Conservation (phyloP, 345 rosid species). For the Gossypium longicalyx region DNA sequence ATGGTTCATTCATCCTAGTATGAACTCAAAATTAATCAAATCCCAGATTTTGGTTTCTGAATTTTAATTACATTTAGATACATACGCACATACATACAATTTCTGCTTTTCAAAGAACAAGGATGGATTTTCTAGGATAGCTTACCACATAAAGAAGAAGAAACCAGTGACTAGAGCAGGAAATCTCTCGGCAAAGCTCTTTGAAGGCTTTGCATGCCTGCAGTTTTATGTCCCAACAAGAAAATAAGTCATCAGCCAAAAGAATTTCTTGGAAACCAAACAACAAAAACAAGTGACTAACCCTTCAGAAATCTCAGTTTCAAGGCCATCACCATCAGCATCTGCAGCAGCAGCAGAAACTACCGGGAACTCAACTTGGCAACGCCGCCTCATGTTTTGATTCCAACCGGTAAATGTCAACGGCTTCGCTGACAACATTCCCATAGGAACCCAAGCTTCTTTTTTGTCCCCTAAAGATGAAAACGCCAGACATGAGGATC, state of each 20-base stretch:
- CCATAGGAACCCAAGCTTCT: not conserved
- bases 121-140: not conserved
- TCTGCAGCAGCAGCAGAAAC: constrained; percentile 41
- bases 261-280: constrained; percentile 24
- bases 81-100: not conserved
- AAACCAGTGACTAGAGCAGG: constrained; percentile 50
- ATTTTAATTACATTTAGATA: not conserved
- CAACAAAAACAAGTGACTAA: constrained; percentile 1
- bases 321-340: constrained; percentile 40
- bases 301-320: constrained; percentile 25
- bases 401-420: constrained; percentile 25
- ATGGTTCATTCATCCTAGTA: not conserved
- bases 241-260: not conserved
- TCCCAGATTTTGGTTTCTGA: not conserved
- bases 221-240: not conserved
- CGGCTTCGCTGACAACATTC: constrained; percentile 9
- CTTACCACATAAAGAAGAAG: constrained; percentile 53
- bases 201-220: constrained; percentile 39
- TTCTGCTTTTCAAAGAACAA: not conserved
- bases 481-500: constrained; percentile 21
- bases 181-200: constrained; percentile 43
- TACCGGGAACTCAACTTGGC: constrained; percentile 19
- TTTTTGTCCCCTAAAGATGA: constrained; percentile 25
- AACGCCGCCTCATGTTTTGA: constrained; percentile 19
- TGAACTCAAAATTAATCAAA: not conserved